Evolutionary conservation across 2,329 filamentous ascomycete species (phyloP), one percentile per base, ranked within the genome.

Genomic region (Colletotrichum euphorbiae): DNA sequence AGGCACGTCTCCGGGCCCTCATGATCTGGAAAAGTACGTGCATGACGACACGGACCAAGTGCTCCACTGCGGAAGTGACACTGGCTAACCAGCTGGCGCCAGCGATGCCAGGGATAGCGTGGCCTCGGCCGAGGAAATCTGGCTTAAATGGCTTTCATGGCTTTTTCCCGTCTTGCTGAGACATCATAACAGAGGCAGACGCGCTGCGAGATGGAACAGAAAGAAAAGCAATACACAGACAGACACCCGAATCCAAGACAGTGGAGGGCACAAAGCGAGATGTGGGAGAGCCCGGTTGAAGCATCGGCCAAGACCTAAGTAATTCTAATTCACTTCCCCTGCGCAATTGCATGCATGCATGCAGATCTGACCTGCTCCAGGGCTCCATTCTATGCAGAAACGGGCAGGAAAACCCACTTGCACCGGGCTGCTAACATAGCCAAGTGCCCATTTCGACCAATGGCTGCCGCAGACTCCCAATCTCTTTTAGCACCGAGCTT

Each of bases 31-130:
- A 46, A 65, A 24, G 24, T 55, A 60, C 54, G 21, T 69, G 66
- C 66, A 66, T 66, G 24, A 66, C 48, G 42, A 46, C 62, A 69
- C 66, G 61, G 65, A 58, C 66, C 66, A 65, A 42, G 62, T 19
- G 33, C 51, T 11, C 21, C 33, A 54, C 65, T 59, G 54, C 21
- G 24, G 24, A 24, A 33, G 24, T 28, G 38, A 46, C 31, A 28
- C 28, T 13, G 4, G 21, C 24, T 8, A 59, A 45, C 33, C 38
- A 15, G 36, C 48, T 42, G 46, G 52, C 59, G 45, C 11, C 55
- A 65, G 45, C 17, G 42, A 12, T 48, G 40, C n/a, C 40, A 51
- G 48, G 33, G 63, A 21, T 46, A 21, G 19, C 17, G 50, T 59
- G 17, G 28, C 28, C 28, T 28, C 28, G 28, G 28, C 28, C 6